Conservation (phyloP, 73 alveolate species). For the Symbiodinium natans region DNA sequence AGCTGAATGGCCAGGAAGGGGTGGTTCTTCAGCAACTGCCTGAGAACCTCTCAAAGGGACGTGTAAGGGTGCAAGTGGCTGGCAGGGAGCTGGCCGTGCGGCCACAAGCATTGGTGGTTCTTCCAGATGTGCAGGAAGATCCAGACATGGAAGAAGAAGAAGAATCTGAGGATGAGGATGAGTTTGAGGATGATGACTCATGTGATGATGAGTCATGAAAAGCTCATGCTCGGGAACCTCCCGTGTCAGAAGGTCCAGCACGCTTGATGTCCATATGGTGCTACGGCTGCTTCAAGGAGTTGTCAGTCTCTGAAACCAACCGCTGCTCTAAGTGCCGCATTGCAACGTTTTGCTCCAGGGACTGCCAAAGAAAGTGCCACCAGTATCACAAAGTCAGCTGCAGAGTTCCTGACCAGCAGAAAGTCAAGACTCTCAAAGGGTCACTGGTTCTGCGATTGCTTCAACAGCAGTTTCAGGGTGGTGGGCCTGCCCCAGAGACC, state of each 20-base stretch:
- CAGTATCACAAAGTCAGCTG: no score
- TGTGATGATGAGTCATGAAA: neutral
- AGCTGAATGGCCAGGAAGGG: neutral
- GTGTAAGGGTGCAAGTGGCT: neutral
- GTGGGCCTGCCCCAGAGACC: no score
- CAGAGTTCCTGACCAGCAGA: no score
- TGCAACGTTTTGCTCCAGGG: no score
- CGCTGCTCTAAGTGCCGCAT: neutral
- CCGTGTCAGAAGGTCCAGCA: neutral
- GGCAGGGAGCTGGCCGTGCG: neutral
- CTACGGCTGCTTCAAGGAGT: conserved; percentile 10
- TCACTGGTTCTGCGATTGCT: no score
- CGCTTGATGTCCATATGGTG: neutral
- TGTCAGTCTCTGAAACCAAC: neutral
- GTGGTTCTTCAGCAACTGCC: neutral
- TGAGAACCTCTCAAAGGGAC: neutral
- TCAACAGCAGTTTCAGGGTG: no score
- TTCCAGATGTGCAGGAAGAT: neutral
- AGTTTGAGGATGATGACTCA: neutral
- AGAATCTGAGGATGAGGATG: neutral
- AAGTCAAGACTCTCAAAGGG: no score
- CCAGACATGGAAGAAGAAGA: neutral
- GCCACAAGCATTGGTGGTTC: neutral
- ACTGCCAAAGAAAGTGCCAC: no score
- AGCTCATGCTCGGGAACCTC: neutral